Evolutionary conservation across 129 eudicot species (phyloP).

Genomic region (Arctium lappa): DNA sequence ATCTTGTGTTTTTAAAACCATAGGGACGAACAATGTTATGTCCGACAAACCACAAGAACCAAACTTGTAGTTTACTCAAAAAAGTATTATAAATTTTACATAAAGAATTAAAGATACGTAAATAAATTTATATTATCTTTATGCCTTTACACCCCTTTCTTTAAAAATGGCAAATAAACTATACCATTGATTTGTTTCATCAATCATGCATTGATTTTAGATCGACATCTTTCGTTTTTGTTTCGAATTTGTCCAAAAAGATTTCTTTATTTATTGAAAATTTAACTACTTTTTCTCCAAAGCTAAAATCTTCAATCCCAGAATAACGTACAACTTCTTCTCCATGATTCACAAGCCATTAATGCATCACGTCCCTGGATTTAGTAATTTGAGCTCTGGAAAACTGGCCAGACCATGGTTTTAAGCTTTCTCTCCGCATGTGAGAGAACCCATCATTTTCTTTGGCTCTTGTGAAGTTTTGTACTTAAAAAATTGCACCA

Average conservation of each 20-base stretch:
- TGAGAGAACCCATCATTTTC: constrained; percentile 16
- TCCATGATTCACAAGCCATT: neutral
- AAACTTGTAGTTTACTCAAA: too few species aligned
- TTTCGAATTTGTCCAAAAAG: neutral
- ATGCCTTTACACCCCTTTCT: neutral
- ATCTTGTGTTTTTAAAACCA: too few species aligned
- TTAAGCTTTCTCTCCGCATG: constrained; percentile 23
- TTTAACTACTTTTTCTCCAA: constrained; percentile 1
- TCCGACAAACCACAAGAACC: too few species aligned
- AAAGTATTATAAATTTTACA: too few species aligned
- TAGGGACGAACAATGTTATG: too few species aligned
- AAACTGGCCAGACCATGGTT: neutral
- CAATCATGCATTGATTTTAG: neutral
- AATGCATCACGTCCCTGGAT: neutral
- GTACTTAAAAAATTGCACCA: neutral
- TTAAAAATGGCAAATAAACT: neutral
- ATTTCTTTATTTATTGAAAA: neutral
- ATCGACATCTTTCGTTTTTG: neutral
- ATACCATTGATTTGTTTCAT: neutral
- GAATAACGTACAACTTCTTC: neutral
- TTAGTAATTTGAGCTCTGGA: constrained; percentile 1
- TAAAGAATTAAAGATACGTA: too few species aligned
- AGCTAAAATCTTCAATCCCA: neutral
- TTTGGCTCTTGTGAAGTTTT: constrained; percentile 22
- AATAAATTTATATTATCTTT: neutral